Base-by-base conservation (phyloP, 2,329 filamentous ascomycete genomes). In the Claviceps arundinis region DNA sequence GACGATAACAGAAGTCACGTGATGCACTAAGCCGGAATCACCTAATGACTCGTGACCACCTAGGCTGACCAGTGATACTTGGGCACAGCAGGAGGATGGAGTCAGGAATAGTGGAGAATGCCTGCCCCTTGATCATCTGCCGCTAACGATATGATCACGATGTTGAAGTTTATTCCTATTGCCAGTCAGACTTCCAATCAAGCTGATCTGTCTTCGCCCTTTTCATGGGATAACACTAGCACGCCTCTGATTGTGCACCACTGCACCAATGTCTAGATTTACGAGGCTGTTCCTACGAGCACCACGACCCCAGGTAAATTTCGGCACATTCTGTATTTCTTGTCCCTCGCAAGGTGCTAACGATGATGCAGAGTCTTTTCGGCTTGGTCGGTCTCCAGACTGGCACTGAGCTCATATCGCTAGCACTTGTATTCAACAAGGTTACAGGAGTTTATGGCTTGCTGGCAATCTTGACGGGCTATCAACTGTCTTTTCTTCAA, bases 371-470 rank as follows among this genome's bases (percentile, higher is more conserved):
- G 89, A 84, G 81, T 47, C 91, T 95, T 66, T 79, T 95, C 58
- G 88, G 87, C 65, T 74, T 89, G 62, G 85, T 95, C 73, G 87
- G 86, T 64, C 81, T 96, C 51, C 86, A 88, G 61, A 91, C 87
- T 37, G 90, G 88, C 59, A 84, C 87, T 47, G 88, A 93, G 60
- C 78, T 96, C 62, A 89, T 95, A 61, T 83, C 86, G 4, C 76
- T 93, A 56, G 82, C 86, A 11, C 80, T 95, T 57, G 76, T 94
- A 52, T 84, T 96, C 71, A 96, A 96, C 76, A 95, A 95, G 69
- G 80, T 90, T 59, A 91, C 88, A 48, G 90, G 89, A 53, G 75
- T 95, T 59, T 96, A 95, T 69, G 90, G 90, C 58, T 76, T 96
- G 44, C 83, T 96, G 59, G 89, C 90, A 54, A 79, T 95, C 59